phyloP scores from a whole-genome alignment of 2,329 filamentous ascomycete genomes.

The Colletotrichum tofieldiae region DNA sequence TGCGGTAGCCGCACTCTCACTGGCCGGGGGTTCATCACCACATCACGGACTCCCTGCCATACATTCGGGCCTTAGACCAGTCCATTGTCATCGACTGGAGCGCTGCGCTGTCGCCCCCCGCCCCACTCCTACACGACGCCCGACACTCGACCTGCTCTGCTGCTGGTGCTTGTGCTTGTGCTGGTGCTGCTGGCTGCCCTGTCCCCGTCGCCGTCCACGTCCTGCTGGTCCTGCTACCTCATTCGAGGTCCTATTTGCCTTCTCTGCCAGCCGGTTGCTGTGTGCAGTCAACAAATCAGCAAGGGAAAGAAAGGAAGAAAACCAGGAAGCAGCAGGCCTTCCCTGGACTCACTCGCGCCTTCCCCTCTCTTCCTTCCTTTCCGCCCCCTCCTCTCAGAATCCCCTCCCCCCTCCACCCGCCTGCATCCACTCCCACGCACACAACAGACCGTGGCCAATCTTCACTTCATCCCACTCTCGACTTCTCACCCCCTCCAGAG shows the following conservation, averaged over 20 bases:
- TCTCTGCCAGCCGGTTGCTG: constrained; percentile 1
- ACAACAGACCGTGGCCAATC: constrained; percentile 29
- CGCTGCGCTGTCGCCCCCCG: constrained; percentile 21
- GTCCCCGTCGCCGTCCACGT: neutral
- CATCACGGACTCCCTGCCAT: constrained; percentile 35
- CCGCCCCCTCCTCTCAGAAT: constrained; percentile 22
- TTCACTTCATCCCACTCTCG: constrained; percentile 33
- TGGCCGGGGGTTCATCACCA: constrained; percentile 21
- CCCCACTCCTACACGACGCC: constrained; percentile 23
- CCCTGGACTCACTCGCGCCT: constrained; percentile 38
- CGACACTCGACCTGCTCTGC: neutral
- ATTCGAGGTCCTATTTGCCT: constrained; percentile 3
- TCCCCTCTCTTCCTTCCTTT: constrained; percentile 36
- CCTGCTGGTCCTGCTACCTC: neutral
- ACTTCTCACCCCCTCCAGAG: constrained; percentile 34
- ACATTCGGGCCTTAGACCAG: constrained; percentile 31
- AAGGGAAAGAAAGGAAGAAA: constrained; percentile 12
- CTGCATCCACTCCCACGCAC: constrained; percentile 33
- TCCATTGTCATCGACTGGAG: constrained; percentile 18
- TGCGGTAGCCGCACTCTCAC: constrained; percentile 20
- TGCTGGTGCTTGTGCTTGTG: neutral
- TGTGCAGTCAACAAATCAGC: constrained; percentile 7
- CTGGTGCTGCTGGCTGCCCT: neutral
- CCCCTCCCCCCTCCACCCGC: constrained; percentile 25
- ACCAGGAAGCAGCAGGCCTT: constrained; percentile 28